Evolutionary conservation across 1,284 basidiomycete genomes (phyloP), one percentile per base, ranked within the genome.

Genomic region (Cutaneotrichosporon sp.): DNA sequence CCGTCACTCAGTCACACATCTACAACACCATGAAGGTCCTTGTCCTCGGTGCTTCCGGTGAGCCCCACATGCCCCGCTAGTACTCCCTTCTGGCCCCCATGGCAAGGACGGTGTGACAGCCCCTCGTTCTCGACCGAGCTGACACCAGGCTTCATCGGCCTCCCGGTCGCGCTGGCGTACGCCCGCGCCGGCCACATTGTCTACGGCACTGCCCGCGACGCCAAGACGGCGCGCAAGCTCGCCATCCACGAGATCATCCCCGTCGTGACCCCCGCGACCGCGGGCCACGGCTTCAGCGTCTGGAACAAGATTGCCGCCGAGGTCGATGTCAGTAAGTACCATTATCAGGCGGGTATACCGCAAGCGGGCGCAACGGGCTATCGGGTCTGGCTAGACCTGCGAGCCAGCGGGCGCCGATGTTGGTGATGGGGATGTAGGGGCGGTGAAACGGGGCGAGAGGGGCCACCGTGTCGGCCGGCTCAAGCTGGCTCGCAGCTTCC

Each of bases 131-230:
- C 45, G 14, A n/a, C n/a, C n/a, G n/a, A n/a, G n/a, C 24, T 33
- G 3, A 49, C 51, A 22, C 1, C 51, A 73, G 84, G 84, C 38
- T 83, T 83, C 72, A 82, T 85, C 60, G 84, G 83, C 8, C 70
- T 80, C 10, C 82, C 83, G 7, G 78, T 79, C 24, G 81, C 83
- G 2, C 81, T 83, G 55, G 84, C 84, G 0, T 78, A 84, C 51
- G 74, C 80, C 5, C 81, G 84, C n/a, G 82, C 81, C 0, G 85
- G 85, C 0, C 83, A 86, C 64, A 78, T 81, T 27, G 84, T 85
- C 4, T 84, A 83, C 59, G 84, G 84, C 24, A 74, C 80, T 14
- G 83, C 83, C 0, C 81, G 85, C 5, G 74, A 78, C 8, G 69
- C 65, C 6, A 82, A 81, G 58, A 55, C 56, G 3, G 68, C 64